Evolutionary conservation across 2,329 filamentous ascomycete species (phyloP).

Genomic region (Nemania sp.): DNA sequence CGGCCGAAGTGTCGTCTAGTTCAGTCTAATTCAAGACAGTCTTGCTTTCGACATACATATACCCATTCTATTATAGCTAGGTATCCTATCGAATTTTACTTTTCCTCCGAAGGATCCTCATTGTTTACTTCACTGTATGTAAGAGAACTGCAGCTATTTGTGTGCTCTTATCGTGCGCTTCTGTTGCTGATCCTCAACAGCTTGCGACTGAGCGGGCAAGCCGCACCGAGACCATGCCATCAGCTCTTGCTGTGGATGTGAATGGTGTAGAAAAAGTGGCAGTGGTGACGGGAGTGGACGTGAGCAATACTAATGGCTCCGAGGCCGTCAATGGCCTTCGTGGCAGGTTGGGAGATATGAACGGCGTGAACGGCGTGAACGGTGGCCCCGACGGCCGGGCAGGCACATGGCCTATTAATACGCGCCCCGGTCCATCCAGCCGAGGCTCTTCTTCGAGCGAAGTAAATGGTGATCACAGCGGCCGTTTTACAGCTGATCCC

Average conservation of each 20-base stretch:
- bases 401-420: conserved; percentile 29
- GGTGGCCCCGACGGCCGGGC: conserved; percentile 14
- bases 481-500: conserved; percentile 36
- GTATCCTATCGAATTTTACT: background rate
- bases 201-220: conserved; percentile 18
- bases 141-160: background rate
- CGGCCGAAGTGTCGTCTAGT: background rate
- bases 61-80: background rate
- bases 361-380: conserved; percentile 6
- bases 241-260: conserved; percentile 20
- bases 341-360: conserved; percentile 13
- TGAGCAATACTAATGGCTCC: conserved; percentile 18
- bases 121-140: background rate
- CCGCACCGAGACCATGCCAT: conserved; percentile 31
- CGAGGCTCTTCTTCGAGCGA: conserved; percentile 25
- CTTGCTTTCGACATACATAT: conserved; percentile 7
- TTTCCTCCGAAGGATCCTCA: conserved; percentile 1
- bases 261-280: conserved; percentile 10
- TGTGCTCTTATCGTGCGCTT: background rate
- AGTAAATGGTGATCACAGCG: conserved; percentile 12
- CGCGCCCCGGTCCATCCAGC: conserved; percentile 24
- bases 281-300: conserved; percentile 23
- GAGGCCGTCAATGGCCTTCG: conserved; percentile 20
- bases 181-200: conserved; percentile 3
- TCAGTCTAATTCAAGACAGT: conserved; percentile 1